A percentile compares a stretch with the other conserved stretches of the same genome.
These are phyloP conservation scores for Euphorbia pulcherrima DNA, from an alignment of 345 rosid genomes.

Conservation along the genomic window DNA sequence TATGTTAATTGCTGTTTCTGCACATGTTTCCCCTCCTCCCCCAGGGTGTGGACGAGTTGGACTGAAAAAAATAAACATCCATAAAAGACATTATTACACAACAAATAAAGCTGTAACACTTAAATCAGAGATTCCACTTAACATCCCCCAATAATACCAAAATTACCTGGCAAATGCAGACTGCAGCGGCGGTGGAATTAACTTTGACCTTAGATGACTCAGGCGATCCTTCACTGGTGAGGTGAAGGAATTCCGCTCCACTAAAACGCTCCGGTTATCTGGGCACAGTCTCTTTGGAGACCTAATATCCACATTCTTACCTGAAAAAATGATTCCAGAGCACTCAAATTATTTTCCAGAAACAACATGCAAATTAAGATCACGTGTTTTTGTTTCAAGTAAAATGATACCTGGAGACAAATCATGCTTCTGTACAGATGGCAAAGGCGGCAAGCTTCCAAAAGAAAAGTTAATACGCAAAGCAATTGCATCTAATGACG, in stretches of 20 bases:
- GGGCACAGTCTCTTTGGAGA: constrained; percentile 36
- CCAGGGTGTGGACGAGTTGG: constrained; percentile 92
- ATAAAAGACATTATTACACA: constrained; percentile 11
- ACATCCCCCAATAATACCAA: not conserved
- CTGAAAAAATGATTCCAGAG: constrained; percentile 35
- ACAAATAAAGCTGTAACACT: not conserved
- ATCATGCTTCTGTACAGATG: constrained; percentile 22
- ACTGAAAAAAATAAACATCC: constrained; percentile 37
- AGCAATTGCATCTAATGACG: constrained; percentile 32
- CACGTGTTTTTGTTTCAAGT: not conserved
- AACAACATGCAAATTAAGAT: constrained; percentile 5
- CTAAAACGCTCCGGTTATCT: constrained; percentile 78
- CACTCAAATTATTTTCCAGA: not conserved
- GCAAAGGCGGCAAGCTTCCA: constrained; percentile 17
- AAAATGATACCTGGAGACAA: constrained; percentile 11
- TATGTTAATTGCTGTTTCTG: constrained; percentile 84
- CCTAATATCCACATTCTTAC: constrained; percentile 78
- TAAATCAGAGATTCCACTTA: not conserved
- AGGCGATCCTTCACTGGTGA: constrained; percentile 31
- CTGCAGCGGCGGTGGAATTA: constrained; percentile 28
- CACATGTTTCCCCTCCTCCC: constrained; percentile 98
- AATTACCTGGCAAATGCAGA: constrained; percentile 34
- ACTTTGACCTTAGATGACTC: constrained; percentile 25
- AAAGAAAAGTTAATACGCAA: constrained; percentile 25
- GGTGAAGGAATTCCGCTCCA: constrained; percentile 51